Percentiles rank a stretch among this genome's conserved stretches.
These are phyloP conservation scores for Xylaria sp. DNA, from an alignment of 2,329 filamentous ascomycete species.

Conservation along the genomic window DNA sequence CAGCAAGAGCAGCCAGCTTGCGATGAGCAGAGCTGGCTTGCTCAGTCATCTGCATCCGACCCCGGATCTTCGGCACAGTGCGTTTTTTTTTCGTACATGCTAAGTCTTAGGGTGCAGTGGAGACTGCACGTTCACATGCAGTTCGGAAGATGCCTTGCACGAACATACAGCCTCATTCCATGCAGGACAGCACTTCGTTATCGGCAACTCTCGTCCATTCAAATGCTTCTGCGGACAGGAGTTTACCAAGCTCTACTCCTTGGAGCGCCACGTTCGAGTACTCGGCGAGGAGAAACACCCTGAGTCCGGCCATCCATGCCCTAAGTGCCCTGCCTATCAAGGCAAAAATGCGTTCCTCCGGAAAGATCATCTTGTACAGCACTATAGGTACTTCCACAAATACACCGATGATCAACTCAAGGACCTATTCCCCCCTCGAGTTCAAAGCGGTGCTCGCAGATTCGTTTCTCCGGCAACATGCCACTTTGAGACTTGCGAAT, in stretches of 20 bases:
- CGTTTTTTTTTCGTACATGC: too few species aligned
- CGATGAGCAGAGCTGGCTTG: too few species aligned
- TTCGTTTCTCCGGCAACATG: conserved; percentile 1
- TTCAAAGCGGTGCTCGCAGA: not conserved
- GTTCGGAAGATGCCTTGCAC: not conserved
- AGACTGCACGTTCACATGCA: too few species aligned
- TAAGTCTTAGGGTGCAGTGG: too few species aligned
- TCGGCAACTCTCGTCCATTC: conserved; percentile 1
- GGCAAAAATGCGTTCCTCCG: conserved; percentile 18
- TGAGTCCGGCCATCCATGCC: conserved; percentile 4
- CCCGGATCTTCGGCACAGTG: too few species aligned
- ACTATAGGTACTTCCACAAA: conserved; percentile 12
- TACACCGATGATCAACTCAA: not conserved
- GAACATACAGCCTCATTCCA: not conserved
- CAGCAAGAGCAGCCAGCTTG: too few species aligned
- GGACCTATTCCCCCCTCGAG: not conserved
- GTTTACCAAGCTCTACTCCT: conserved; percentile 3
- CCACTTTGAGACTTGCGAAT: conserved; percentile 15
- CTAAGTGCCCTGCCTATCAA: conserved; percentile 10
- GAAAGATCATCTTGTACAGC: conserved; percentile 24
- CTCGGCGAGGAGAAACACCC: not conserved
- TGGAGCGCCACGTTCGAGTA: conserved; percentile 16
- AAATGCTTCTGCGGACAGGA: conserved; percentile 10
- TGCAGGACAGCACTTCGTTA: not conserved
- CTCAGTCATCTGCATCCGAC: too few species aligned